Base-by-base conservation (phyloP, 257 asterid species). In the Capsicum rhomboideum region DNA sequence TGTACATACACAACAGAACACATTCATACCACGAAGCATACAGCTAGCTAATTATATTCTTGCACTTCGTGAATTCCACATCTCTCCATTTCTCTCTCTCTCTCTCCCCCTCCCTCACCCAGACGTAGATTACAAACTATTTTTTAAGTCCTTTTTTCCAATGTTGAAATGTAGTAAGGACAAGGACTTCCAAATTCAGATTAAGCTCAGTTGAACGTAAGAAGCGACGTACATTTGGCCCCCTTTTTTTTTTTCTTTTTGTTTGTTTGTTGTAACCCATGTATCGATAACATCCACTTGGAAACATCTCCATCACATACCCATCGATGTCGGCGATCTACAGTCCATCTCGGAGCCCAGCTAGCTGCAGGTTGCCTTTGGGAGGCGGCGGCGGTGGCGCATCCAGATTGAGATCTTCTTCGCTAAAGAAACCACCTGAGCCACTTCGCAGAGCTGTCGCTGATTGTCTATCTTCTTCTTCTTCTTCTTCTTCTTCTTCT, bases 361-460 rank as follows among this genome's bases (percentile, higher is more conserved):
- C 88, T 85, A 91, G 91, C 91, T 89, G 93, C 44, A 87, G 98
- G 94, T 86, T 94, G 84, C 98, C 93, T 84, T 92, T 93, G 80
- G 96, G 94, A 71, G 93, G 93, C 69, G 92, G 88, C 20, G 61
- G 82, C 10, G 31, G 46, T 55, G 79, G 28, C 40, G 84, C 91
- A 11, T 95, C 98, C 40, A 91, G 99, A 85, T 90, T 97, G 87
- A 93, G 99, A 97, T 95, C 98, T 71, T 95, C 97, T 37, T 90
- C 93, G 56, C 53, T 89, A 29, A 97, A 93, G 91, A 95, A 95
- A 87, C 98, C 98, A 84, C 99, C 99, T 16, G 99, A 97, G 96
- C 99, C 99, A 56, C 97, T 97, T 20, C 98, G 96, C 71, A 91
- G 98, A 46, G 98, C 99, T 28, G 97, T 97, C 71, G 98, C 99